Evolutionary conservation across 805 yeast genomes (phyloP).

Genomic region (Saccharomyces mikatae): DNA sequence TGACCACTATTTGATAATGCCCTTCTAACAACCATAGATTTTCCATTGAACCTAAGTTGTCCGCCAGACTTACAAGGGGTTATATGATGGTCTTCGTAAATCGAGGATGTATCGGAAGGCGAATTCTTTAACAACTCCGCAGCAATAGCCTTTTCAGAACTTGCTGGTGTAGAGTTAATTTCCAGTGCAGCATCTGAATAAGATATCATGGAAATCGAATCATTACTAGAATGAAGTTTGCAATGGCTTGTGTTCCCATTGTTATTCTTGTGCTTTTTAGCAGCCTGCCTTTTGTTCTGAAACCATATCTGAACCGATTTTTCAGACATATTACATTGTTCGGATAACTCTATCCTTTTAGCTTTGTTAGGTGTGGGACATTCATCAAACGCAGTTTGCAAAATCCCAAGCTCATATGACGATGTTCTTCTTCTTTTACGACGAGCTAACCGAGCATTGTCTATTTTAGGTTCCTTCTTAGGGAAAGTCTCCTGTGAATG

Average conservation of each 20-base stretch:
- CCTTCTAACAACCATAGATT: not conserved
- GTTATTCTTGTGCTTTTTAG: constrained; percentile 40
- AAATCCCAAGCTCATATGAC: constrained; percentile 68
- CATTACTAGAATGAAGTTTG: not conserved
- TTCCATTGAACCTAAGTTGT: not conserved
- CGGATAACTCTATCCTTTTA: constrained; percentile 69
- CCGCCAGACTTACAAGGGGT: not conserved
- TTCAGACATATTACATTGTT: constrained; percentile 78
- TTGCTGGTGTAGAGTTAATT: not conserved
- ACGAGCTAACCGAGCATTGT: constrained; percentile 78
- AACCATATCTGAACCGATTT: constrained; percentile 97
- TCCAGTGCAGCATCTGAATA: not conserved
- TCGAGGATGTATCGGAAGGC: not conserved
- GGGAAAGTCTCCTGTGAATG: constrained; percentile 86
- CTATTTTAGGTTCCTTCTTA: constrained; percentile 66
- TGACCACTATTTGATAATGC: not conserved
- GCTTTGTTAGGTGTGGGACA: constrained; percentile 76
- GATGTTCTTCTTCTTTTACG: constrained; percentile 91
- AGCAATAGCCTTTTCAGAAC: not conserved
- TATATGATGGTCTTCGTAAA: not conserved
- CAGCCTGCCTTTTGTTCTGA: constrained; percentile 83
- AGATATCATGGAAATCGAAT: not conserved
- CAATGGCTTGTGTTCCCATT: not conserved
- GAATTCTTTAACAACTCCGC: not conserved
- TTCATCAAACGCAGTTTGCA: constrained; percentile 65